Evolutionary conservation across 2,329 filamentous ascomycete species (phyloP).

Genomic region (Xylaria polymorpha): DNA sequence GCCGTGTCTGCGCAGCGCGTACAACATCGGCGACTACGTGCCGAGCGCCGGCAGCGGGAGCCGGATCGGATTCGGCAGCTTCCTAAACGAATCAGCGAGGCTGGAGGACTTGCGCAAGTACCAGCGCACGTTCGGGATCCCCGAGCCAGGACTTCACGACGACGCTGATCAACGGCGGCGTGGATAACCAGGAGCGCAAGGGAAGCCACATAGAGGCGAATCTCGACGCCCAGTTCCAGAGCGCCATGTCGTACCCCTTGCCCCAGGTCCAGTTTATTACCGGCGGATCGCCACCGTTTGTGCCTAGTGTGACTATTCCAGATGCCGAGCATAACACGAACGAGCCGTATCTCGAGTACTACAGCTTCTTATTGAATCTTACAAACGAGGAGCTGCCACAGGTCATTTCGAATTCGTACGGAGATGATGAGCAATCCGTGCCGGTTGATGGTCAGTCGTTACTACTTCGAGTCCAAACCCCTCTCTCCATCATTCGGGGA

Average conservation of each 20-base stretch:
- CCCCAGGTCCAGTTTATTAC: slow-evolving; percentile 39
- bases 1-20: slow-evolving; percentile 59
- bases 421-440: slow-evolving; percentile 67
- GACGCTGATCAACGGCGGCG: slow-evolving; percentile 54
- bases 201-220: slow-evolving; percentile 31
- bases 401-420: slow-evolving; percentile 70
- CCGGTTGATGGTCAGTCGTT: slow-evolving; percentile 50
- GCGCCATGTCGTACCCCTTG: slow-evolving; percentile 32
- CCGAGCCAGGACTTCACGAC: slow-evolving; percentile 59
- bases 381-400: slow-evolving; percentile 59
- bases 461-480: background rate
- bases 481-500: background rate
- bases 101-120: slow-evolving; percentile 57
- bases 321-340: slow-evolving; percentile 61
- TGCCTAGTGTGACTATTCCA: slow-evolving; percentile 29
- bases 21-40: slow-evolving; percentile 61
- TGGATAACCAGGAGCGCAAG: slow-evolving; percentile 53
- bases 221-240: slow-evolving; percentile 36
- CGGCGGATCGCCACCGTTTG: slow-evolving; percentile 39
- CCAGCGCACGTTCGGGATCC: slow-evolving; percentile 54
- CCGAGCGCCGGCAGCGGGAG: slow-evolving; percentile 58
- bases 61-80: slow-evolving; percentile 62
- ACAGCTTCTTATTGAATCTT: slow-evolving; percentile 65
- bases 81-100: slow-evolving; percentile 62
- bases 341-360: slow-evolving; percentile 72